Evolutionary conservation across 2,329 filamentous ascomycete genomes (phyloP).

Genomic region (Aspergillus vadensis): DNA sequence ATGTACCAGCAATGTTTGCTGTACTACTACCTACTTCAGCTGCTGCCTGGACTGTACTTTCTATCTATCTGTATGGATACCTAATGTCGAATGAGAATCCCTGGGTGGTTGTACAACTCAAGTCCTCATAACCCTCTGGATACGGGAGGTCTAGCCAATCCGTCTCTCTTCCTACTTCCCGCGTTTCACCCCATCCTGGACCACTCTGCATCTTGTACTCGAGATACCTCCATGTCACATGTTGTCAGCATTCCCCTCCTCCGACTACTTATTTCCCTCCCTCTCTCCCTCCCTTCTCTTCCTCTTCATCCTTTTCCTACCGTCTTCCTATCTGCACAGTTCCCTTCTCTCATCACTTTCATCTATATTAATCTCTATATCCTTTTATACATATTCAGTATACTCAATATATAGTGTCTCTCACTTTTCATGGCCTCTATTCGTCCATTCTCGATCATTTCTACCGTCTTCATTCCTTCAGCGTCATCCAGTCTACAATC

Average conservation of each 20-base stretch:
- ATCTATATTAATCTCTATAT: too few species aligned
- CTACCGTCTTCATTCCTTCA: too few species aligned
- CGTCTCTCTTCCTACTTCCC: neutral
- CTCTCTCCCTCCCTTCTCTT: too few species aligned
- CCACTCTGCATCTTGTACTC: neutral
- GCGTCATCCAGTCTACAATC: too few species aligned
- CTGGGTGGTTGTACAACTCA: neutral
- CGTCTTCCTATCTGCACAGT: too few species aligned
- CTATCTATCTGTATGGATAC: neutral
- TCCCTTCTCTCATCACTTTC: too few species aligned
- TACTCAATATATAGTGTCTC: too few species aligned
- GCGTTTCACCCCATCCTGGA: neutral
- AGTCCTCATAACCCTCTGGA: neutral
- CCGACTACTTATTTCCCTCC: too few species aligned
- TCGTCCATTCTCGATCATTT: too few species aligned
- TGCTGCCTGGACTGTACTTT: neutral
- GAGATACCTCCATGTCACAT: neutral
- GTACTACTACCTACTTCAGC: neutral
- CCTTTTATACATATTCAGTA: too few species aligned
- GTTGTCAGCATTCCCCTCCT: neutral
- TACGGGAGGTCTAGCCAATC: neutral
- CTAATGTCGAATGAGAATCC: neutral
- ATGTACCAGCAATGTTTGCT: neutral
- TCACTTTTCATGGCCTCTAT: too few species aligned
- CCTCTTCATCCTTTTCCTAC: too few species aligned